These are phyloP conservation scores for Solanum appendiculatum DNA, from an alignment of 257 asterid genomes.

Conservation along the genomic window DNA sequence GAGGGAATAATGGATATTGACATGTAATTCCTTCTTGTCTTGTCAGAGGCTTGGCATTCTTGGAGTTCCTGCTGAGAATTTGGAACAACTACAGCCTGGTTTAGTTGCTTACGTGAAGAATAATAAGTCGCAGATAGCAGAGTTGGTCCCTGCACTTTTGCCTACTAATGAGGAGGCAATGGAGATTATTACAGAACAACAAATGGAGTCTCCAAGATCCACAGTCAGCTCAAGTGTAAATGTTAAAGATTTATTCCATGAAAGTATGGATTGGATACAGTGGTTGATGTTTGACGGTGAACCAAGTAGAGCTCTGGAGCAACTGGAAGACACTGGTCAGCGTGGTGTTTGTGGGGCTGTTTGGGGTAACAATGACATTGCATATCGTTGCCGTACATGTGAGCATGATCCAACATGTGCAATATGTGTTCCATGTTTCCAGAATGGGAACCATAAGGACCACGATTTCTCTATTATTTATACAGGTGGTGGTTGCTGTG, in stretches of 20 bases:
- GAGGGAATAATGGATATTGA: background rate
- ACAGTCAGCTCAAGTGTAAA: slow-evolving; percentile 10
- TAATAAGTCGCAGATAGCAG: slow-evolving; percentile 28
- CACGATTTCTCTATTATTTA: slow-evolving; percentile 87
- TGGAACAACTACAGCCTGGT: slow-evolving; percentile 43
- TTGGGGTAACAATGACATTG: slow-evolving; percentile 89
- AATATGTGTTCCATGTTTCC: slow-evolving; percentile 94
- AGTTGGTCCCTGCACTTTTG: slow-evolving; percentile 54
- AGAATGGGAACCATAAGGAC: slow-evolving; percentile 84
- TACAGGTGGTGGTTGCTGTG: slow-evolving; percentile 98
- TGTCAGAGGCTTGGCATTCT: slow-evolving; percentile 68
- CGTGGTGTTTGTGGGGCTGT: slow-evolving; percentile 96
- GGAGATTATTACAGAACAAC: slow-evolving; percentile 16
- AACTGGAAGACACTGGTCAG: slow-evolving; percentile 52
- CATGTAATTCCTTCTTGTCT: background rate
- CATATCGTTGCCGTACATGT: slow-evolving; percentile 85
- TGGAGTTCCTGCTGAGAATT: slow-evolving; percentile 49
- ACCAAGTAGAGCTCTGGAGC: slow-evolving; percentile 44
- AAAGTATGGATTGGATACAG: slow-evolving; percentile 70
- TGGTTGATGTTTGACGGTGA: slow-evolving; percentile 94
- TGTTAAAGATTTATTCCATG: slow-evolving; percentile 31
- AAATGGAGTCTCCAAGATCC: slow-evolving; percentile 12
- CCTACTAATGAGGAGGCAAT: slow-evolving; percentile 52
- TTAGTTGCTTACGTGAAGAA: slow-evolving; percentile 53
- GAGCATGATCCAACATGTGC: slow-evolving; percentile 98